Conservation (phyloP, 257 asterid genomes). For the Jacaranda mimosifolia region DNA sequence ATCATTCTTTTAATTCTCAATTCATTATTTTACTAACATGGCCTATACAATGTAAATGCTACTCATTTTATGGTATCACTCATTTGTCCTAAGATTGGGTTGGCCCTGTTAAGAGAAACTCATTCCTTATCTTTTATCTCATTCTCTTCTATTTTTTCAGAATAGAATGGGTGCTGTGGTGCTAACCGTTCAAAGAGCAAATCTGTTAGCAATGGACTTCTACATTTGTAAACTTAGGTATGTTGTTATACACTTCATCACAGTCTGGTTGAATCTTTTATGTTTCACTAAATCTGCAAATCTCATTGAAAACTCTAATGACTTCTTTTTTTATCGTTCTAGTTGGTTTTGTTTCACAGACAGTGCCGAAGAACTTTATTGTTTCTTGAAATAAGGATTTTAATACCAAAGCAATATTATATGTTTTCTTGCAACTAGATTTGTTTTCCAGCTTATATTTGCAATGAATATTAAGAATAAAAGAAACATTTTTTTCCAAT, state of each 20-base stretch:
- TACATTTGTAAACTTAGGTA: slow-evolving; percentile 73
- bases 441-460: slow-evolving; percentile 13
- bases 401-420: background rate
- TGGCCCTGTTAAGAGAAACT: slow-evolving; percentile 30
- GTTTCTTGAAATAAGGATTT: slow-evolving; percentile 2
- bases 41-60: slow-evolving; percentile 20
- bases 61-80: slow-evolving; percentile 33
- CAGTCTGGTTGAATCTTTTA: slow-evolving; percentile 1
- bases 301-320: background rate
- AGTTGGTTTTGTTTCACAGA: background rate
- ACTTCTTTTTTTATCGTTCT: background rate
- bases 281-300: slow-evolving; percentile 12
- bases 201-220: slow-evolving; percentile 72
- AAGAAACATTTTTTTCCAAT: background rate
- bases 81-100: slow-evolving; percentile 13
- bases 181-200: slow-evolving; percentile 89
- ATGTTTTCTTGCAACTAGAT: background rate
- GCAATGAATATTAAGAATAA: slow-evolving; percentile 14
- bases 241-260: slow-evolving; percentile 18
- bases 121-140: background rate
- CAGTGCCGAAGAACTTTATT: slow-evolving; percentile 1
- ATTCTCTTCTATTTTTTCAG: slow-evolving; percentile 48
- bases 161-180: slow-evolving; percentile 81
- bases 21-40: slow-evolving; percentile 26
- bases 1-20: slow-evolving; percentile 9